A percentile compares a stretch with the other conserved stretches of the same genome.
These are phyloP conservation scores for Plasmodium vivax DNA, from an alignment of 169 alveolate genomes.

Conservation along the genomic window DNA sequence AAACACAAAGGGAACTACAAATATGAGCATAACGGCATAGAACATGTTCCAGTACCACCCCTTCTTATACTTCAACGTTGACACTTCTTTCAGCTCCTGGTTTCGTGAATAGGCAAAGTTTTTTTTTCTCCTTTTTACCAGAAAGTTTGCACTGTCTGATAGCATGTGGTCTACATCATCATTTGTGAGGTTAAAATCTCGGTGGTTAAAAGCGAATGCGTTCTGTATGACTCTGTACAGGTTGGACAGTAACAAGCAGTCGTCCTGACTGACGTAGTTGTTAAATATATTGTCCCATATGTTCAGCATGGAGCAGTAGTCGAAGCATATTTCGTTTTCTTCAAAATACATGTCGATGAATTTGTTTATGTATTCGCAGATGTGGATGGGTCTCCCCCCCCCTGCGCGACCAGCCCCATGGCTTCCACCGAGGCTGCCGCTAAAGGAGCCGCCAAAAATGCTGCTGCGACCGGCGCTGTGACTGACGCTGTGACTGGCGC, in stretches of 20 bases:
- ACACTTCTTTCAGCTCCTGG: conserved; percentile 26
- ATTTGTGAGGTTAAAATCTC: conserved; percentile 22
- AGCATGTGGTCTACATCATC: neutral
- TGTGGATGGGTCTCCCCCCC: conserved; percentile 8
- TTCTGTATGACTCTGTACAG: conserved; percentile 28
- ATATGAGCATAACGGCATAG: conserved; percentile 39
- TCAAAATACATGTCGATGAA: conserved; percentile 64
- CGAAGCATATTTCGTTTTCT: conserved; percentile 61
- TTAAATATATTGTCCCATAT: conserved; percentile 69
- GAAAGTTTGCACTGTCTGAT: conserved; percentile 5
- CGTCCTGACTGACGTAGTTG: conserved; percentile 28
- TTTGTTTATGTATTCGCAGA: conserved; percentile 64
- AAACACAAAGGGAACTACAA: conserved; percentile 55
- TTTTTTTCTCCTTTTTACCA: conserved; percentile 39
- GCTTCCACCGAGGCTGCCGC: neutral
- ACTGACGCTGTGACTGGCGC: neutral
- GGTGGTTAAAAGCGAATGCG: conserved; percentile 16
- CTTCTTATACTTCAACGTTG: conserved; percentile 21
- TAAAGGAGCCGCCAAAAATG: neutral
- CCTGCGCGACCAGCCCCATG: neutral
- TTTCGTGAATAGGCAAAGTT: neutral
- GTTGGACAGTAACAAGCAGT: conserved; percentile 37
- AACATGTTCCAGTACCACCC: conserved; percentile 69
- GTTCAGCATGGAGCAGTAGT: conserved; percentile 61
- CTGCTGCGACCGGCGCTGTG: neutral